Evolutionary conservation across 768 basidiomycete species (phyloP).

Genomic region (Psilocybe sp.): DNA sequence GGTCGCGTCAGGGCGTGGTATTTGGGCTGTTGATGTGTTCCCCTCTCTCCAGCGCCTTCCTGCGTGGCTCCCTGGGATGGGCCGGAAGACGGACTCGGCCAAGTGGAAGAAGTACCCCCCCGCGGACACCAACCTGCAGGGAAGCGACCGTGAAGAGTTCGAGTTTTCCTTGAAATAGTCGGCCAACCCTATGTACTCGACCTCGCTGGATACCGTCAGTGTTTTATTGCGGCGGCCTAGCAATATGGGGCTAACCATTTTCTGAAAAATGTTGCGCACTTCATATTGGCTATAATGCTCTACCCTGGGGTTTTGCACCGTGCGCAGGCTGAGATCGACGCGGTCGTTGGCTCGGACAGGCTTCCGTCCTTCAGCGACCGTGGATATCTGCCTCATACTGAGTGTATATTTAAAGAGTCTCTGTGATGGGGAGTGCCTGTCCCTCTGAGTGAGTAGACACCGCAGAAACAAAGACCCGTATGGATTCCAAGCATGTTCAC

Average conservation of each 20-base stretch:
- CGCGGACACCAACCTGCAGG: conserved; percentile 39
- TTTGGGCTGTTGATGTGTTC: conserved; percentile 49
- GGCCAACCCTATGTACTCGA: conserved; percentile 80
- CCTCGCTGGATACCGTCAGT: conserved; percentile 63
- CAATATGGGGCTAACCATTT: background rate
- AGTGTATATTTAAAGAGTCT: conserved; percentile 18
- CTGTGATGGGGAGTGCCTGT: conserved; percentile 23
- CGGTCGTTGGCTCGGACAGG: conserved; percentile 50
- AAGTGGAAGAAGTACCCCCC: conserved; percentile 63
- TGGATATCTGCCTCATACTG: conserved; percentile 46
- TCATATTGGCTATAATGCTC: conserved; percentile 65
- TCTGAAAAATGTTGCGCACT: conserved; percentile 41
- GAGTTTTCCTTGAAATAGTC: conserved; percentile 77
- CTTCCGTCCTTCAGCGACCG: conserved; percentile 63
- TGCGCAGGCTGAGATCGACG: conserved; percentile 67
- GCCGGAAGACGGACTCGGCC: conserved; percentile 59
- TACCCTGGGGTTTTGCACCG: conserved; percentile 54
- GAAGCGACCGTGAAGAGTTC: conserved; percentile 31
- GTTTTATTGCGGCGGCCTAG: background rate
- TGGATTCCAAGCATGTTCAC: conserved; percentile 9
- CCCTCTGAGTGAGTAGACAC: conserved; percentile 19
- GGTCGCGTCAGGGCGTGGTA: conserved; percentile 41
- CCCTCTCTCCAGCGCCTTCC: conserved; percentile 57
- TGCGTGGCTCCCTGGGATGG: conserved; percentile 63
- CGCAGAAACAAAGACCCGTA: too few relatives aligned